Conservation (phyloP, 306 rosid species). For the Erythrophleum fordii region DNA sequence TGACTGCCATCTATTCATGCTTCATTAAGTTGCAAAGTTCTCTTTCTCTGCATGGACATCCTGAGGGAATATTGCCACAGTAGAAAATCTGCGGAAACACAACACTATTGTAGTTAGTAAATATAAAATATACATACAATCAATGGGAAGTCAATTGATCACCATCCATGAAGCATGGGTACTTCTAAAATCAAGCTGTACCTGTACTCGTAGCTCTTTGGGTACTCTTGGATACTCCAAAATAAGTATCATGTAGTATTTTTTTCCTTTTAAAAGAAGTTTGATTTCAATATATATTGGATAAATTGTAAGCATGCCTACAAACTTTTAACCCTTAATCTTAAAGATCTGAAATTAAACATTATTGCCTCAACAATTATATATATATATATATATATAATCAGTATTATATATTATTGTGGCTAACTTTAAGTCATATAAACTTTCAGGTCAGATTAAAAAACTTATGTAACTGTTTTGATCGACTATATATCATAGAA, state of each 20-base stretch:
- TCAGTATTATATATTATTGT: too few species aligned
- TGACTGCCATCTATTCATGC: conserved; percentile 47
- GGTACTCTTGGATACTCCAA: neutral
- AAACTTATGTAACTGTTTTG: neutral
- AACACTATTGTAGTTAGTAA: conserved; percentile 12
- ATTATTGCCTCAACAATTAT: too few species aligned
- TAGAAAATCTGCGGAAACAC: conserved; percentile 37
- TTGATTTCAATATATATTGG: neutral
- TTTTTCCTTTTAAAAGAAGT: neutral
- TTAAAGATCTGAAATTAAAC: too few species aligned
- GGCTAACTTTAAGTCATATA: neutral
- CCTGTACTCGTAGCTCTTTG: neutral
- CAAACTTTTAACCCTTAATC: too few species aligned
- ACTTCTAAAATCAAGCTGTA: neutral
- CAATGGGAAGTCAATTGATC: conserved; percentile 14
- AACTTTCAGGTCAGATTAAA: neutral
- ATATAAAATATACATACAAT: neutral
- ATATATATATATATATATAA: too few species aligned
- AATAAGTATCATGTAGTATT: neutral
- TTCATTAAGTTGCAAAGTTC: conserved; percentile 39
- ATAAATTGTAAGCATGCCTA: too few species aligned
- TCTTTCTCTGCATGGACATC: conserved; percentile 26
- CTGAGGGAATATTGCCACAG: conserved; percentile 24
- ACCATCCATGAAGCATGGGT: neutral
- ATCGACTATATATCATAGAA: neutral